Evolutionary conservation across 1,139 yeast species (phyloP), one percentile per base, ranked within the genome.

Genomic region (Candida mesenterica): DNA sequence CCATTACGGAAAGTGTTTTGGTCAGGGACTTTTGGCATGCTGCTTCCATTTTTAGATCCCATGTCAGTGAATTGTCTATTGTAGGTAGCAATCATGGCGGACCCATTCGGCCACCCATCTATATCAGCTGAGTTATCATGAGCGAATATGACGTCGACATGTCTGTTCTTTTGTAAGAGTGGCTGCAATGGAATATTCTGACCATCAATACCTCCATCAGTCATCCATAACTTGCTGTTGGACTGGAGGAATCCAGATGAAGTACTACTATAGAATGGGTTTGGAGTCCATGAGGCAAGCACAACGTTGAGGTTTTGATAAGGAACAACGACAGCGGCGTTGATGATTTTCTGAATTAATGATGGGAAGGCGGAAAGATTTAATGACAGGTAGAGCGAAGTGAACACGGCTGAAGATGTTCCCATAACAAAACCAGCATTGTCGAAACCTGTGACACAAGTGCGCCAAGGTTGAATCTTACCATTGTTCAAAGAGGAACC

Each of bases 401-500:
- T 53, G 39, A 52, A 50, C 23, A 50, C 34, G 3, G 50, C 31
- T 6, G 53, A 48, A 13, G 50, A 44, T 3, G 56, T 50, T 2
- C 53, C 55, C 39, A 49, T 40, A 7, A 86, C 57, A 47, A 81
- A 85, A 0, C 88, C 90, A n/a, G 77, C 74, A 48, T 82, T 82
- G 52, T 86, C 95, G 48, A 72, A 81, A 1, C 80, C 82, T 3
- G 60, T 57, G 18, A 70, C 61, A 54, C 95, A 85, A 3, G 48
- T 39, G 13, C 51, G 51, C 1, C 55, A 43, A 20, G 43, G 36
- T 26, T 45, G 34, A 1, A 72, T 72, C 25, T 46, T 48, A 1
- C 71, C 71, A 36, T 55, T 53, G 25, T 42, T 44, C 13, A 59
- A 55, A 6, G 66, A 53, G 4, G 72, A 54, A 2, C 68, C 69